A percentile compares a stretch with the other conserved stretches of the same genome.
Conservation (phyloP, 73 alveolate species). For the Paraurostyla sp. region DNA sequence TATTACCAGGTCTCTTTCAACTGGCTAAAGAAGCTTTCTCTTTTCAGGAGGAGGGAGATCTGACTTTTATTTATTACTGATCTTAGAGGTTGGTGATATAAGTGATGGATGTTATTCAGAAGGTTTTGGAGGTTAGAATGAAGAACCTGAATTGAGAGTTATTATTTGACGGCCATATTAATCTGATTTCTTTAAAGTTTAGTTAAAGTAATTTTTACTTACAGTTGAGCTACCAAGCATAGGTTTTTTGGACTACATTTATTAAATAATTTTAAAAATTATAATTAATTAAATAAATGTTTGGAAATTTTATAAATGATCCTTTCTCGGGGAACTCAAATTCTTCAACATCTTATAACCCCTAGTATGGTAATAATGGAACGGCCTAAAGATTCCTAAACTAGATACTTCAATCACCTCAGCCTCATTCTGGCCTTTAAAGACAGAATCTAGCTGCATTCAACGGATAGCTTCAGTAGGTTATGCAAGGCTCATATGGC, state of each 20-base stretch:
- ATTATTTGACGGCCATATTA: not conserved
- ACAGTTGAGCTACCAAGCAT: too few relatives aligned
- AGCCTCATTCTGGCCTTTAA: not conserved
- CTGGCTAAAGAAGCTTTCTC: conserved; percentile 46
- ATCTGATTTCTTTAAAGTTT: not conserved
- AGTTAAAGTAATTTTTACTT: too few relatives aligned
- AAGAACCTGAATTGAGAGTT: not conserved
- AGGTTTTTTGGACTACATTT: conserved; percentile 26
- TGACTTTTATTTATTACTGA: not conserved
- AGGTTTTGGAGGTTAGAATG: conserved; percentile 27
- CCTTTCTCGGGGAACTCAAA: not conserved
- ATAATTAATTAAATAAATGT: not conserved
- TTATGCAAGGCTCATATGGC: not conserved
- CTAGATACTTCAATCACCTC: not conserved
- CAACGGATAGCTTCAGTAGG: not conserved
- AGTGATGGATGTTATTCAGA: conserved; percentile 2
- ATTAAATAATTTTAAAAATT: not conserved
- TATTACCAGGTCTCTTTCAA: conserved; percentile 19
- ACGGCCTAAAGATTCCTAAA: not conserved
- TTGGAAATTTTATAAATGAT: not conserved
- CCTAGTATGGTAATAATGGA: not conserved
- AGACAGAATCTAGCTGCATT: not conserved
- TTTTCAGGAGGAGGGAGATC: conserved; percentile 40
- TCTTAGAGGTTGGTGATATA: not conserved
- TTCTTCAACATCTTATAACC: too few relatives aligned